A percentile compares a stretch with the other conserved stretches of the same genome.
Evolutionary conservation across 352 stramenopile genomes (phyloP).

Genomic region (Globisporangium cylindrosporum): DNA sequence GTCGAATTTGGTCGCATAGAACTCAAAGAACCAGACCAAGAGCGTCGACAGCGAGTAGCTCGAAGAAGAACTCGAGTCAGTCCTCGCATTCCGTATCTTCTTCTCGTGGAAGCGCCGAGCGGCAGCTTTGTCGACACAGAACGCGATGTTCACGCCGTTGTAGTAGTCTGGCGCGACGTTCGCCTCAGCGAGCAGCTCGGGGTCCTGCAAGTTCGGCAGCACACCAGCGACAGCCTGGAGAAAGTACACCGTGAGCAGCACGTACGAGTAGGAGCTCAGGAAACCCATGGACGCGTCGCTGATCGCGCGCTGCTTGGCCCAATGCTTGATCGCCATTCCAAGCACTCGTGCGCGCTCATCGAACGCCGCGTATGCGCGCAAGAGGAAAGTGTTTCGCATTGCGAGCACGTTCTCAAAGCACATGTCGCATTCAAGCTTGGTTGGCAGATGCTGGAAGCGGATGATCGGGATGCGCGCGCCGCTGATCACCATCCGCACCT

Average conservation of each 20-base stretch:
- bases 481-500: slow-evolving; percentile 62
- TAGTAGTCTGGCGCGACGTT: slow-evolving; percentile 31
- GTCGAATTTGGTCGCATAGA: slow-evolving; percentile 96
- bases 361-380: slow-evolving; percentile 75
- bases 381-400: slow-evolving; percentile 74
- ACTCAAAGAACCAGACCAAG: slow-evolving; percentile 95
- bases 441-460: slow-evolving; percentile 57
- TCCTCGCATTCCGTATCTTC: neutral
- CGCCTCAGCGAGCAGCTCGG: slow-evolving; percentile 39
- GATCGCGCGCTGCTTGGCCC: slow-evolving; percentile 95
- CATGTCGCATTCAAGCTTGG: slow-evolving; percentile 69
- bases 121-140: slow-evolving; percentile 46
- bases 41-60: slow-evolving; percentile 64
- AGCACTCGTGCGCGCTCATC: slow-evolving; percentile 83
- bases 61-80: neutral
- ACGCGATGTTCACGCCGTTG: slow-evolving; percentile 72
- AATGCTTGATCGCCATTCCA: slow-evolving; percentile 96
- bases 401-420: slow-evolving; percentile 85
- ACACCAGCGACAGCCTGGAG: slow-evolving; percentile 84
- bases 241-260: slow-evolving; percentile 97
- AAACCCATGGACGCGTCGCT: slow-evolving; percentile 96
- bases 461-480: slow-evolving; percentile 81
- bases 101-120: slow-evolving; percentile 42
- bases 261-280: slow-evolving; percentile 98
- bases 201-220: slow-evolving; percentile 94